Evolutionary conservation across 495 filamentous ascomycete genomes (phyloP), one percentile per base, ranked within the genome.

Genomic region (Tetracladium setigerum): DNA sequence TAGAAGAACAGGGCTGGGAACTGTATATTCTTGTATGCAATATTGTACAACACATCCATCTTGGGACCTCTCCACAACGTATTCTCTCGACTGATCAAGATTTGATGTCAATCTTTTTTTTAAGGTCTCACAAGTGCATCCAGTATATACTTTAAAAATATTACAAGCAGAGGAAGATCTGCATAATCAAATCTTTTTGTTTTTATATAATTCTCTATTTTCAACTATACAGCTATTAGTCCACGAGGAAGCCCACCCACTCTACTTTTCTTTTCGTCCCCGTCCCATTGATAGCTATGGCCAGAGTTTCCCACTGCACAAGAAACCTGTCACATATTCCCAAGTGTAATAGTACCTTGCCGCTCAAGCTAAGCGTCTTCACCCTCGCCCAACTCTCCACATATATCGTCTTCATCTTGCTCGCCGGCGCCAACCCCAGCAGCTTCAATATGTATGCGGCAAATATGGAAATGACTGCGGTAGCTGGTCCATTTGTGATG

Each of bases 371-470:
- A 56, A 95, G 60, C 9, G 73, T 80, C 46, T 69, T 78, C 3
- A 92, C 83, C 14, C 90, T 75, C 1, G 92, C 94, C 83, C 88
- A 97, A 22, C 81, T 88, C 74, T 98, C 92, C 12, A 95, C 74
- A 60, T 90, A 97, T 16, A 97, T 72, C 6, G 76, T 83, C 36
- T 81, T 75, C 57, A 90, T 77, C 59, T 72, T 74, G 35, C 37
- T 47, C 17, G 43, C 7, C 6, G 56, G 56, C 14, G 52, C 56
- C 5, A 55, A 32, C 67, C 71, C 42, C 56, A 59, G 46, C 48
- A 88, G 74, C 49, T 86, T 84, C 41, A 95, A 63, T 1, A 85
- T 15, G 19, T 81, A 72, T 2, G 80, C 77, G 0, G 83, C 85
- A 0, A 86, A 53, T 6, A 90, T 69, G 41, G 96, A 71, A 35